phyloP scores from a whole-genome alignment of 2,329 filamentous ascomycete species.

The Cytospora schulzeri region DNA sequence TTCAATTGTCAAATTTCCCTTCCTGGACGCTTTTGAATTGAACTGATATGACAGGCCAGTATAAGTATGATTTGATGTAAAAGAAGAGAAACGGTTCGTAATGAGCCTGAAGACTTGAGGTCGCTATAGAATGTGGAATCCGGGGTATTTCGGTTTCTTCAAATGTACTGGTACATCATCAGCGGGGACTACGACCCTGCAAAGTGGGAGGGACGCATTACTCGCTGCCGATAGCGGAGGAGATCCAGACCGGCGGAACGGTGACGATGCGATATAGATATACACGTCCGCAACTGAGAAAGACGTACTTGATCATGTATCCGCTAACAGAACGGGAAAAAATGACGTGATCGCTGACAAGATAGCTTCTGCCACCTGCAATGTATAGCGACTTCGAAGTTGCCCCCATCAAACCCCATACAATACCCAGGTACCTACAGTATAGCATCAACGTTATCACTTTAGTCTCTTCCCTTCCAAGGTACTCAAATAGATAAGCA shows the following conservation, averaged over 20 bases:
- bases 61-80: background rate
- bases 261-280: background rate
- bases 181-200: slow-evolving; percentile 1
- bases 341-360: background rate
- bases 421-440: background rate
- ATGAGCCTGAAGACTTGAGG: background rate
- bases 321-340: too few species aligned
- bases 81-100: slow-evolving; percentile 4
- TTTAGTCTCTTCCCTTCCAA: background rate
- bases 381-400: background rate
- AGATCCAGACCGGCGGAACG: background rate
- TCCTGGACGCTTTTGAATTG: background rate
- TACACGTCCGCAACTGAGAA: background rate
- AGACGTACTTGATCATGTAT: background rate
- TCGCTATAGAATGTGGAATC: slow-evolving; percentile 10
- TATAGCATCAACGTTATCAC: too few species aligned
- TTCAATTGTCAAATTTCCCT: background rate
- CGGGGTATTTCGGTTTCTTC: slow-evolving; percentile 16
- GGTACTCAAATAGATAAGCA: background rate
- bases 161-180: slow-evolving; percentile 17
- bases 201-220: slow-evolving; percentile 1
- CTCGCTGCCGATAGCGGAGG: slow-evolving; percentile 17
- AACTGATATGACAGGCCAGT: background rate
- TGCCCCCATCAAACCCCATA: background rate
- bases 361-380: background rate